phyloP scores from a whole-genome alignment of 768 basidiomycete species.

The Saitozyma podzolica region DNA sequence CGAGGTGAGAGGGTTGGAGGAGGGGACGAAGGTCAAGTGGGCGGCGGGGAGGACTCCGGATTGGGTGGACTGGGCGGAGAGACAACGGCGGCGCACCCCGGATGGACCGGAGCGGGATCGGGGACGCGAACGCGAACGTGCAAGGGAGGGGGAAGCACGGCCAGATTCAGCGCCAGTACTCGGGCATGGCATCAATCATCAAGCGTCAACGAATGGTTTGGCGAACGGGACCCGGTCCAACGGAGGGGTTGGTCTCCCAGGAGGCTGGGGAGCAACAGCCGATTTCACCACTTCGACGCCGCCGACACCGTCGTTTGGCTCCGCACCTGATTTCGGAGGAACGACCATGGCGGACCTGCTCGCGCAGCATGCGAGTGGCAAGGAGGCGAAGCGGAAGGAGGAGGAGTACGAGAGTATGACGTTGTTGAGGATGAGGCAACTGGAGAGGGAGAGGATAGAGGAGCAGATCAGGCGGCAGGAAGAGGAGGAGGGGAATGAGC shows the following conservation, averaged over 20 bases:
- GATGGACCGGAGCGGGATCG: no score
- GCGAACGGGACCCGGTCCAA: conserved; percentile 5
- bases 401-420: conserved; percentile 49
- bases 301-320: conserved; percentile 18
- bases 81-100: conserved; percentile 6
- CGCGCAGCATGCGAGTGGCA: conserved; percentile 17
- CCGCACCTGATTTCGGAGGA: conserved; percentile 31
- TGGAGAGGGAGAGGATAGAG: conserved; percentile 44
- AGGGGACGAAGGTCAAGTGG: conserved; percentile 44
- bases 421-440: conserved; percentile 47
- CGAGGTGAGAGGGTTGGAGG: conserved; percentile 10
- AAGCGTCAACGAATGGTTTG: neutral
- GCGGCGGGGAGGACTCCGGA: conserved; percentile 29
- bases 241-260: neutral
- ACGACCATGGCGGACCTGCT: conserved; percentile 36
- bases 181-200: neutral
- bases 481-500: conserved; percentile 23
- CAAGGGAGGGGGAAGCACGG: neutral
- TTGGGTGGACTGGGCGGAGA: conserved; percentile 44
- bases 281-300: neutral
- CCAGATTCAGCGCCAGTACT: neutral
- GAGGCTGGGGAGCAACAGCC: neutral
- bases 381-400: conserved; percentile 19
- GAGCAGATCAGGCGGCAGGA: conserved; percentile 43
- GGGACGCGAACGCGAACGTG: no score